Evolutionary conservation across 495 filamentous ascomycete genomes (phyloP).

Genomic region (Saxophila tyrrhenica): DNA sequence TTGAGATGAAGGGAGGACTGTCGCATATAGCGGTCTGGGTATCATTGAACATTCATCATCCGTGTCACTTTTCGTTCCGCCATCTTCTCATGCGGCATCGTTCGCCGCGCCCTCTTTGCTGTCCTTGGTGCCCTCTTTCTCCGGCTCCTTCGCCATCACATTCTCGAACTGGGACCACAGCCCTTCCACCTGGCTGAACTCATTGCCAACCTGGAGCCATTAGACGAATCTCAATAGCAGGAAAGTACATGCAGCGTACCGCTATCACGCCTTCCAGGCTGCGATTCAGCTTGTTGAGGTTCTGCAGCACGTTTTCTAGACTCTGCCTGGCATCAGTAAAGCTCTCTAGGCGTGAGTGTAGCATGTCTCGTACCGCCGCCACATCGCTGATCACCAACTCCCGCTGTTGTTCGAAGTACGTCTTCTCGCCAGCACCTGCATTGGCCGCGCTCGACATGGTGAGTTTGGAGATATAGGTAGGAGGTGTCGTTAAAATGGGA

Average conservation of each 20-base stretch:
- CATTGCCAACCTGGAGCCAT: conserved; percentile 67
- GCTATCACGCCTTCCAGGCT: conserved; percentile 85
- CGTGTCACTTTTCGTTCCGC: neutral
- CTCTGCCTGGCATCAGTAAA: conserved; percentile 39
- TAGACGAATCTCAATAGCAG: neutral
- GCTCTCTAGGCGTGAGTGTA: too few relatives aligned
- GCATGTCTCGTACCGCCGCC: conserved; percentile 32
- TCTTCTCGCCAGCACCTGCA: conserved; percentile 9
- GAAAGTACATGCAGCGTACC: conserved; percentile 39
- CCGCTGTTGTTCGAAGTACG: conserved; percentile 69
- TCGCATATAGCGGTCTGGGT: neutral
- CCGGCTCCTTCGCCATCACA: conserved; percentile 73
- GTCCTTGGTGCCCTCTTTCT: conserved; percentile 31
- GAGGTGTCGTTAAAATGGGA: neutral
- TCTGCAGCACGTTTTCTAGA: conserved; percentile 88
- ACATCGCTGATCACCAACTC: conserved; percentile 67
- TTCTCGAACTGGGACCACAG: conserved; percentile 96
- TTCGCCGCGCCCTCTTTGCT: conserved; percentile 16
- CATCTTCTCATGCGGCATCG: neutral
- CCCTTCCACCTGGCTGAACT: conserved; percentile 91
- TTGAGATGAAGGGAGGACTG: neutral
- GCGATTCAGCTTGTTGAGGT: conserved; percentile 91
- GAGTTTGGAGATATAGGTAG: neutral
- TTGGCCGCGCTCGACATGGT: conserved; percentile 2
- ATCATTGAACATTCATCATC: neutral